Conservation (phyloP, 73 alveolate genomes). For the Paramecium sexaurelia region DNA sequence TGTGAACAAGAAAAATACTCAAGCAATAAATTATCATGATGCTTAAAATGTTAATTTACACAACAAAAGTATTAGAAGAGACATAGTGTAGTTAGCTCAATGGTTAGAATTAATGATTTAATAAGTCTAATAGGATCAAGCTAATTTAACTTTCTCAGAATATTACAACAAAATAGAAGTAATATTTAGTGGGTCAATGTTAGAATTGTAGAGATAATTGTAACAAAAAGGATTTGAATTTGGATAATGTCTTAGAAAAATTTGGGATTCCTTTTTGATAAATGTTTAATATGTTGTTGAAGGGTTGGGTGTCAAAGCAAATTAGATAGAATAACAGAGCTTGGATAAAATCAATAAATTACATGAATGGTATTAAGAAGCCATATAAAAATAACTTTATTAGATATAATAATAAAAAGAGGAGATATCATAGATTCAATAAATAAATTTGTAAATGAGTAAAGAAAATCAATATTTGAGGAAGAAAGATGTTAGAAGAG, state of each 20-base stretch:
- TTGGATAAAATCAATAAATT: slow-evolving; percentile 18
- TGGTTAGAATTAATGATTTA: slow-evolving; percentile 4
- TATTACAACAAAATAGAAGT: slow-evolving; percentile 2
- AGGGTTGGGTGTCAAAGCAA: background rate
- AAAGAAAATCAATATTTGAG: slow-evolving; percentile 36
- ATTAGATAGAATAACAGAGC: background rate
- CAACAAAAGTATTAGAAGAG: slow-evolving; percentile 23
- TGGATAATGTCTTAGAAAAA: background rate
- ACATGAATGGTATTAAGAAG: slow-evolving; percentile 32
- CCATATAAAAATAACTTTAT: background rate
- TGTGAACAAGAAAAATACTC: background rate
- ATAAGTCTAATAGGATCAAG: background rate
- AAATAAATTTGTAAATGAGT: background rate
- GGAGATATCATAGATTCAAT: background rate
- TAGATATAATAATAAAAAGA: background rate
- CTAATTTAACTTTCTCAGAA: background rate
- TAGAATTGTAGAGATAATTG: background rate
- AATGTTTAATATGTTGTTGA: background rate
- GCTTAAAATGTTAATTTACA: slow-evolving; percentile 12
- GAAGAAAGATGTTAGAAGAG: slow-evolving; percentile 13
- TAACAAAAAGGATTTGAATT: background rate
- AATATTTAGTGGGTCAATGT: slow-evolving; percentile 30
- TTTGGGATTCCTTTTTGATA: slow-evolving; percentile 19
- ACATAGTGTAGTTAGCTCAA: background rate
- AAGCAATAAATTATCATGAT: background rate